A percentile compares a stretch with the other conserved stretches of the same genome.
Evolutionary conservation across 139 green algal genomes (phyloP).

Genomic region (Haematococcus sp.): DNA sequence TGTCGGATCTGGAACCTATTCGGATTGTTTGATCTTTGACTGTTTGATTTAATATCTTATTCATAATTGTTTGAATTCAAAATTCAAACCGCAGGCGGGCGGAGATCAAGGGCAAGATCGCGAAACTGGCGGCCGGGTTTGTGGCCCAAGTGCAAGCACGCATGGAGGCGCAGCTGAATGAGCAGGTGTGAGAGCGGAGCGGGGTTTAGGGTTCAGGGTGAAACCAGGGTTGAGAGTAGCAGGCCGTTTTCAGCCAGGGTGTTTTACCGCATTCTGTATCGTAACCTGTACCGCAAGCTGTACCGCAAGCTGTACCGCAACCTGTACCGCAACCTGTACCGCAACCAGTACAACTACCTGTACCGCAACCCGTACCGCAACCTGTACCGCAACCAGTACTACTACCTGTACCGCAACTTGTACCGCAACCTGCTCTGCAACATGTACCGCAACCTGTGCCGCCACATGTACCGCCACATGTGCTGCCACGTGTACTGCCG

Average conservation of each 20-base stretch:
- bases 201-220: not conserved
- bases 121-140: constrained; percentile 52
- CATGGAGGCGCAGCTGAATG: constrained; percentile 52
- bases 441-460: no score
- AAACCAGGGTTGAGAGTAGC: not conserved
- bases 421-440: no score
- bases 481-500: no score
- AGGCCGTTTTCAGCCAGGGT: not conserved
- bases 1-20: no score
- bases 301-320: no score
- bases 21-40: no score
- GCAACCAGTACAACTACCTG: not conserved
- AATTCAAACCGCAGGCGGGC: constrained; percentile 33
- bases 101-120: constrained; percentile 84
- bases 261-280: not conserved
- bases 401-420: not conserved
- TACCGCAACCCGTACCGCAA: not conserved
- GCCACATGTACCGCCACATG: no score
- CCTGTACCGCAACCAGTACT: not conserved
- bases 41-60: no score
- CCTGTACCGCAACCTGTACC: not conserved
- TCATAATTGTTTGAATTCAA: no score
- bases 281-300: no score
- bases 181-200: not conserved
- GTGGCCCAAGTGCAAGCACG: constrained; percentile 31